These are phyloP conservation scores for Firmiana major DNA, from an alignment of 345 rosid genomes.

Conservation along the genomic window DNA sequence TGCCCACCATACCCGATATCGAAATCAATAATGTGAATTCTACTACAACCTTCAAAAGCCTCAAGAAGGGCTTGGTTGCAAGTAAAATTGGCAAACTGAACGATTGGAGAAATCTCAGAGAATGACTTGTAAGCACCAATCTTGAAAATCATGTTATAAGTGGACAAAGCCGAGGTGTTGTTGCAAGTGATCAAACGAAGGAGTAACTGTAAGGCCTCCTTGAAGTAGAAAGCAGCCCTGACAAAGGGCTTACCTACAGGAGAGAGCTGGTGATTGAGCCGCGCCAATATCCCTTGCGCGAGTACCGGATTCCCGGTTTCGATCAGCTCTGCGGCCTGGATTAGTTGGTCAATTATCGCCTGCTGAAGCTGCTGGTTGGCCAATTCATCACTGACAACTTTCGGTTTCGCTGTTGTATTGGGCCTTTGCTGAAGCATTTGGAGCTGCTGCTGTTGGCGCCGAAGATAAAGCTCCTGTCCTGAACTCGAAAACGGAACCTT, in stretches of 20 bases:
- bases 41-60: slow-evolving; percentile 45
- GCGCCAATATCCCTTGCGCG: slow-evolving; percentile 99
- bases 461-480: slow-evolving; percentile 38
- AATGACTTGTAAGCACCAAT: slow-evolving; percentile 82
- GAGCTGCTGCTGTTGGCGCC: slow-evolving; percentile 37
- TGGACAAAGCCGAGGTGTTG: slow-evolving; percentile 26
- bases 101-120: slow-evolving; percentile 82
- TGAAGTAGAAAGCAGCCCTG: slow-evolving; percentile 75
- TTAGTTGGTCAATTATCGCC: slow-evolving; percentile 65
- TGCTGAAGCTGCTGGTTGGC: slow-evolving; percentile 66
- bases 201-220: slow-evolving; percentile 69
- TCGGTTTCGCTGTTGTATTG: slow-evolving; percentile 31
- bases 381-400: slow-evolving; percentile 38
- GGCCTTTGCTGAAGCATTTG: slow-evolving; percentile 45
- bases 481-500: slow-evolving; percentile 41
- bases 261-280: slow-evolving; percentile 99
- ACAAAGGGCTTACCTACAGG: slow-evolving; percentile 69
- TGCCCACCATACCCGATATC: slow-evolving; percentile 88
- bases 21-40: slow-evolving; percentile 80
- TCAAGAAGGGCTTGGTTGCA: slow-evolving; percentile 89
- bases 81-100: slow-evolving; percentile 84
- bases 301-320: slow-evolving; percentile 68
- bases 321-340: slow-evolving; percentile 85
- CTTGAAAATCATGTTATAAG: slow-evolving; percentile 52
- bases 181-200: slow-evolving; percentile 29